Base-by-base conservation (phyloP, 129 eudicot genomes). In the Saussurea involucrata region DNA sequence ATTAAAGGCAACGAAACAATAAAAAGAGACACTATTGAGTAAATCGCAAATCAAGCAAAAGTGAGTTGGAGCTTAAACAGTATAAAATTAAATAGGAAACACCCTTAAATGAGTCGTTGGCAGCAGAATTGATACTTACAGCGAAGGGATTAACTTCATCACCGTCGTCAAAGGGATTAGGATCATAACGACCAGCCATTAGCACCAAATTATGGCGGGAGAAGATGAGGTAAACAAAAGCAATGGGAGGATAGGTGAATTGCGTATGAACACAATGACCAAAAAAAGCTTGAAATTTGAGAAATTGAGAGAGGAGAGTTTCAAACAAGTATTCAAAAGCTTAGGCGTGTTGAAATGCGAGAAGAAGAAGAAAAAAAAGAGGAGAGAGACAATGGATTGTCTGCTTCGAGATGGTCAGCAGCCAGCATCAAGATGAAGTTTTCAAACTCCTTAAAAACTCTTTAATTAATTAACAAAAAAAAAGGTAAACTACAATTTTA, bases 71-170 rank as follows among this genome's bases (percentile, higher is more conserved):
- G 22, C 55, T 37, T 6, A 63, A 63, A 33, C 61, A 80, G 53
- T 22, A 58, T 6, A 27, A 66, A 40, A 34, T 27, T 31, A 63
- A 22, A 69, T 32, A 44, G 7, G 64, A 25, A 65, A 10, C 22
- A 22, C 1, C 12, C 55, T 3, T 40, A 20, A 8, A 64, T 37
- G 36, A 36, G 21, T 36, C 7, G 49, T 37, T 33, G 31, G 49
- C 18, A 57, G 22, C 32, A 25, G 68, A 28, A 76, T n/a, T 49
- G 32, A 78, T 7, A 73, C 86, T 77, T 78, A 83, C 86, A 67
- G 83, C 82, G 65, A 83, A 83, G 31, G 86, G 86, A 24, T 83
- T 83, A 8, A 83, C 83, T 15, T 83, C 86, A n/a, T 83, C 83
- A 5, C 79, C 83, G 4, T 69, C 82, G 7, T 74, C 80, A 66